Conservation (phyloP, 331 rosid species). For the Telfairia occidentalis region DNA sequence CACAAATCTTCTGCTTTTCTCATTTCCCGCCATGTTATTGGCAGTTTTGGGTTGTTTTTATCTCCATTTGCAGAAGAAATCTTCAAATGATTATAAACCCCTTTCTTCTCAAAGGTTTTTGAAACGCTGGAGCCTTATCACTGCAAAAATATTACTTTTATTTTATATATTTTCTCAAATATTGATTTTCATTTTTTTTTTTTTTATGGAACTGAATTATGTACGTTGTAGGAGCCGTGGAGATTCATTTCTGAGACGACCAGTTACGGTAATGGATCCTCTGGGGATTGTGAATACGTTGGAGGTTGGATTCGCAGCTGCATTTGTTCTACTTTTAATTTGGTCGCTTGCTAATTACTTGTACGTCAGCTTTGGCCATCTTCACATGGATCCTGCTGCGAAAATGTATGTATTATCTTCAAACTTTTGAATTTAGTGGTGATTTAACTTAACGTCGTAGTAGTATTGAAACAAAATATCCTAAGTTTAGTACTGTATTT, state of each 20-base stretch:
- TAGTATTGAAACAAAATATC: too few relatives aligned
- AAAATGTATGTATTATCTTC: slow-evolving; percentile 29
- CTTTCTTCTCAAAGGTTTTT: slow-evolving; percentile 13
- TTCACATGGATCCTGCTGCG: slow-evolving; percentile 29
- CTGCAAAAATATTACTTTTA: too few relatives aligned
- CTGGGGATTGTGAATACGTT: slow-evolving; percentile 36
- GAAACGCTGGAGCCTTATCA: too few relatives aligned
- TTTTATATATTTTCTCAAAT: not conserved
- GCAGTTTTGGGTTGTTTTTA: slow-evolving; percentile 45
- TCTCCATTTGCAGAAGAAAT: slow-evolving; percentile 38
- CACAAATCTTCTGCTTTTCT: slow-evolving; percentile 47
- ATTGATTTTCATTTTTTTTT: not conserved
- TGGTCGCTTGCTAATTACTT: slow-evolving; percentile 66
- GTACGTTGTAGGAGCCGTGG: not conserved
- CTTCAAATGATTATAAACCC: not conserved
- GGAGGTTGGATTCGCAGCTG: slow-evolving; percentile 38
- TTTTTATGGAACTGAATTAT: not conserved
- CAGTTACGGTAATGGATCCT: slow-evolving; percentile 40
- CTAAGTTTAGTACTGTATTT: too few relatives aligned
- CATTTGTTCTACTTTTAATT: slow-evolving; percentile 43
- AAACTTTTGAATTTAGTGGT: not conserved
- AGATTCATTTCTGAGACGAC: slow-evolving; percentile 29
- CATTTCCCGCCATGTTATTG: slow-evolving; percentile 56
- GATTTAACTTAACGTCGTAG: too few relatives aligned
- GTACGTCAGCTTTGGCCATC: slow-evolving; percentile 37